phyloP scores from a whole-genome alignment of 768 basidiomycete genomes.

The Termitomyces sp. region DNA sequence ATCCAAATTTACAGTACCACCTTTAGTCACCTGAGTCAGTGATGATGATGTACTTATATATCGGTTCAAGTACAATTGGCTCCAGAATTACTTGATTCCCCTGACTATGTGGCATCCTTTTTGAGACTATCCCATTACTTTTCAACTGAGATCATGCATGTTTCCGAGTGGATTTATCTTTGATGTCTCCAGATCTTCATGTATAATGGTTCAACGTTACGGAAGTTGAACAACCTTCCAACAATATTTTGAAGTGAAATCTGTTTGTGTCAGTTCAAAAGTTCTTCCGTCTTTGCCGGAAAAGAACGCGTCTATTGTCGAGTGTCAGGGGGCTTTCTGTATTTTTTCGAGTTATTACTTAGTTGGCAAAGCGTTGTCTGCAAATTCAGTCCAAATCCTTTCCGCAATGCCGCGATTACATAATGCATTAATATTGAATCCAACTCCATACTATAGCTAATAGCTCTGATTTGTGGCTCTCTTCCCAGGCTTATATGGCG shows the following conservation, averaged over 20 bases:
- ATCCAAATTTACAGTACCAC: slow-evolving; percentile 56
- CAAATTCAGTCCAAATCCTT: neutral
- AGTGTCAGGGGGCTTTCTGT: neutral
- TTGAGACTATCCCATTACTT: neutral
- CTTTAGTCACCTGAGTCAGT: slow-evolving; percentile 28
- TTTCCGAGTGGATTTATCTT: neutral
- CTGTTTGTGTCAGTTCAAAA: neutral
- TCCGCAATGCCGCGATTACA: neutral
- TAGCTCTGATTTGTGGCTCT: neutral
- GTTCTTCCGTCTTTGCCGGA: neutral
- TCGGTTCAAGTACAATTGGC: neutral
- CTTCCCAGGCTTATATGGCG: neutral
- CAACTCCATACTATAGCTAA: neutral
- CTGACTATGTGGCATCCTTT: neutral
- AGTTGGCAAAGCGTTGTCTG: neutral
- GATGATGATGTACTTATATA: neutral
- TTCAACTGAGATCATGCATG: neutral
- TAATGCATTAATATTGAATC: too few relatives aligned
- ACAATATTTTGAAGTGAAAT: neutral
- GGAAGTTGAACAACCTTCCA: neutral
- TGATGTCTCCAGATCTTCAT: neutral
- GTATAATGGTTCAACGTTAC: neutral
- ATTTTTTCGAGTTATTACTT: neutral
- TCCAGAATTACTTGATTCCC: neutral
- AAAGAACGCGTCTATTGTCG: neutral